Evolutionary conservation across 208 protist genomes (phyloP), one percentile per base, ranked within the genome.

Genomic region (Leishmania amazonensis): DNA sequence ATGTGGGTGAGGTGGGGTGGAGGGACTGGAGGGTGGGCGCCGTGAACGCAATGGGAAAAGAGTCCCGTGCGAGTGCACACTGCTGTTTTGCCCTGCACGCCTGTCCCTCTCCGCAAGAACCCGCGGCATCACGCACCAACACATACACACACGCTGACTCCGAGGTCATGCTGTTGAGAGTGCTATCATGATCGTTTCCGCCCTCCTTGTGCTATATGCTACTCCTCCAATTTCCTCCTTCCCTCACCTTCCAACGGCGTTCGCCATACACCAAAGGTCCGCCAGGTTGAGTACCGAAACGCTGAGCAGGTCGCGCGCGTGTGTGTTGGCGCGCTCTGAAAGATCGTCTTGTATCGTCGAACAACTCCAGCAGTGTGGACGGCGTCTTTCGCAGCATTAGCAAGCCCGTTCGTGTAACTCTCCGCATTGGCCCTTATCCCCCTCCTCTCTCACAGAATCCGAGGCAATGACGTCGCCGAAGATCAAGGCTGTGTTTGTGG

Each of bases 401-500:
- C n/a, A 19, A 19, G 28, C n/a, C 19, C 60, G 60, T 9, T 38
- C 60, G 7, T 67, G 13, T 38, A 31, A 13, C 40, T 67, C n/a
- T 5, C 7, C 28, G 31, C 40, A 3, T 4, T 62, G 24, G 24
- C 57, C 17, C n/a, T 71, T n/a, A n/a, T 40, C 21, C 38, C 65
- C 65, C 65, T 42, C 60, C 28, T 60, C 6, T 62, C 8, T 24
- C 8, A 31, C 8, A 31, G 19, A 73, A 9, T 17, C 2, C 35
- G 35, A n/a, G 13, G 57, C 54, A n/a, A 79, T 79, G 60, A 42
- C 40, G 24, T n/a, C 13, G 3, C 40, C 35, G 17, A 70, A 65
- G 45, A 81, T 85, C 9, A 80, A 81, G 62, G 81, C 81, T 54
- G 76, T 85, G 45, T 85, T 85, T 40, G 51, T 80, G 47, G 93